These are phyloP conservation scores for Cyclospora cayetanensis DNA, from an alignment of 169 alveolate species.

Conservation along the genomic window DNA sequence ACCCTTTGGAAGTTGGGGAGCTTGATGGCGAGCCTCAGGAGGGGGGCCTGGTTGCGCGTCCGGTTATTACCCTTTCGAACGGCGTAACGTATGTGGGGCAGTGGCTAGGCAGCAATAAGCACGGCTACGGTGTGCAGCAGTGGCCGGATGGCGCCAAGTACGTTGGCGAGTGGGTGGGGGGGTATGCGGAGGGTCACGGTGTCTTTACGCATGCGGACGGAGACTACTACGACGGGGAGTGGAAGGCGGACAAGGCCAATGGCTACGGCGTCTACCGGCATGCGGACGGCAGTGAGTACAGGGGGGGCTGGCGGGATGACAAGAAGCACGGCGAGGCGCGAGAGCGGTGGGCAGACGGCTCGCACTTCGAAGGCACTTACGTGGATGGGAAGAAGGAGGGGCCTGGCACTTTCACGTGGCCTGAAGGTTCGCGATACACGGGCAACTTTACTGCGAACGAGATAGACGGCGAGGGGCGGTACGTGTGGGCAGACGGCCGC, in stretches of 20 bases:
- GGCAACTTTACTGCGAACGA: constrained; percentile 86
- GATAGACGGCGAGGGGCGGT: constrained; percentile 88
- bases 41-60: constrained; percentile 58
- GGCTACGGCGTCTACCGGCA: constrained; percentile 90
- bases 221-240: constrained; percentile 87
- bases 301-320: constrained; percentile 91
- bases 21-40: not conserved
- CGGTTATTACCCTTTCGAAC: constrained; percentile 47
- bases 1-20: not conserved
- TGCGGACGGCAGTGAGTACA: constrained; percentile 90
- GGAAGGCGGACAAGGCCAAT: constrained; percentile 89
- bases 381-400: constrained; percentile 88
- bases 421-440: constrained; percentile 86
- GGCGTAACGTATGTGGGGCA: constrained; percentile 76
- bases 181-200: constrained; percentile 90
- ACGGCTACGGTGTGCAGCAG: constrained; percentile 82
- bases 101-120: constrained; percentile 81
- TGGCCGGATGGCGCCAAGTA: constrained; percentile 85
- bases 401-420: constrained; percentile 88
- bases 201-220: constrained; percentile 88
- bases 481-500: constrained; percentile 91
- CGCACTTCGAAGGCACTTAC: constrained; percentile 89
- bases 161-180: constrained; percentile 83
- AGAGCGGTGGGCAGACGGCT: constrained; percentile 93
- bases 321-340: constrained; percentile 91